Conservation (phyloP, 2,329 filamentous ascomycete species). For the Aspergillus candidus region DNA sequence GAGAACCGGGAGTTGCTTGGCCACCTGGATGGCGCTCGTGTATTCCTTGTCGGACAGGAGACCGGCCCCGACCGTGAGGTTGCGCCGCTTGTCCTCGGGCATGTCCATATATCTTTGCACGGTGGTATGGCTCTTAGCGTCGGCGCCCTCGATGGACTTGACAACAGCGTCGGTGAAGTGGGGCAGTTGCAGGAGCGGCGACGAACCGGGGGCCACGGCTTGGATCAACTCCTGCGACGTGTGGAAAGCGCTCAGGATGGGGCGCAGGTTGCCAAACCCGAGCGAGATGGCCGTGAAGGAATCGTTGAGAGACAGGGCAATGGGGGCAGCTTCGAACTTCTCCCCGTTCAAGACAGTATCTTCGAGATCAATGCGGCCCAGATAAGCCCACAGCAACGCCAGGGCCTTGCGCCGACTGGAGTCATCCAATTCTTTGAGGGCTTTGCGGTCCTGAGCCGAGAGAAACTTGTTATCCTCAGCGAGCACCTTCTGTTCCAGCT, state of each 20-base stretch:
- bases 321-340: constrained; percentile 84
- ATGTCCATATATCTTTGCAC: constrained; percentile 87
- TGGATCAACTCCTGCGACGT: constrained; percentile 84
- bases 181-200: constrained; percentile 86
- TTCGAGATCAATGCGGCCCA: constrained; percentile 78
- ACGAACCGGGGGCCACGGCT: constrained; percentile 73
- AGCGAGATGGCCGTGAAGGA: constrained; percentile 82
- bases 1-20: constrained; percentile 75
- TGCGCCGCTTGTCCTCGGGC: constrained; percentile 66
- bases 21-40: constrained; percentile 65
- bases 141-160: constrained; percentile 47
- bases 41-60: constrained; percentile 74
- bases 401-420: constrained; percentile 77
- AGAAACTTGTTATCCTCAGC: constrained; percentile 55
- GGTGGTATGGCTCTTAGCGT: constrained; percentile 64
- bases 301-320: constrained; percentile 77
- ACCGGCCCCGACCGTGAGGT: constrained; percentile 60
- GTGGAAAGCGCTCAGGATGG: constrained; percentile 75
- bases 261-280: constrained; percentile 75
- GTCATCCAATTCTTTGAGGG: constrained; percentile 73
- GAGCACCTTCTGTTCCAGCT: constrained; percentile 76
- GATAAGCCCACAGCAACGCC: constrained; percentile 88
- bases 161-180: constrained; percentile 64
- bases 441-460: constrained; percentile 65
- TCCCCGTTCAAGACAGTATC: constrained; percentile 70